A percentile compares a stretch with the other conserved stretches of the same genome.
These are phyloP conservation scores for Pseudopyricularia javanii DNA, from an alignment of 2,329 filamentous ascomycete species.

Conservation along the genomic window DNA sequence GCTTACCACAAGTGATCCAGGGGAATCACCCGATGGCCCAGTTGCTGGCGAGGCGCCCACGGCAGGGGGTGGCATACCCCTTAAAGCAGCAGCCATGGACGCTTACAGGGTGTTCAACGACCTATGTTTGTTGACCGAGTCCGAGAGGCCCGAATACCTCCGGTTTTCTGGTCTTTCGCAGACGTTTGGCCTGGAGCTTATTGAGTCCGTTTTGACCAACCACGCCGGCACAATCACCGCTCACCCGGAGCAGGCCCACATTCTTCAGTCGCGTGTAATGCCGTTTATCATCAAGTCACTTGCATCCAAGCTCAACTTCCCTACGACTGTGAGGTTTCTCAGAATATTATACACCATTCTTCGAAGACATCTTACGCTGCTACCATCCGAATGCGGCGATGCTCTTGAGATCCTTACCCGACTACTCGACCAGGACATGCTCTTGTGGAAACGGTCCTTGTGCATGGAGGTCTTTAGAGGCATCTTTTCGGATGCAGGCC, in stretches of 20 bases:
- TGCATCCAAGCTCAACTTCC: constrained; percentile 67
- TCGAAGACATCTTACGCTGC: constrained; percentile 60
- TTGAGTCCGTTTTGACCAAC: constrained; percentile 80
- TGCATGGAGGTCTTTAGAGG: constrained; percentile 86
- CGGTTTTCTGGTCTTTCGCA: constrained; percentile 66
- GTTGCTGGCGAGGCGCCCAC: constrained; percentile 55
- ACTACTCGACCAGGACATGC: constrained; percentile 74
- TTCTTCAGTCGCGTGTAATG: constrained; percentile 67
- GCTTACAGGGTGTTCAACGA: constrained; percentile 83
- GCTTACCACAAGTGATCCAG: constrained; percentile 13
- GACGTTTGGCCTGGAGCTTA: constrained; percentile 78
- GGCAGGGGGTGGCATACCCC: constrained; percentile 49
- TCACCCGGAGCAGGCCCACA: constrained; percentile 70
- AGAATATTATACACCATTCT: constrained; percentile 76
- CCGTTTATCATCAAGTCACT: constrained; percentile 70
- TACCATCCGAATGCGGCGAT: constrained; percentile 71
- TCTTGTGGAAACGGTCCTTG: constrained; percentile 74
- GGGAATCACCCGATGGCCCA: constrained; percentile 35
- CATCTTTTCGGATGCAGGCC: constrained; percentile 67
- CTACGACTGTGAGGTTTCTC: constrained; percentile 68
- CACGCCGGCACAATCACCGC: constrained; percentile 68
- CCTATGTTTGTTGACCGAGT: constrained; percentile 76
- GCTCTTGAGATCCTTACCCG: constrained; percentile 72
- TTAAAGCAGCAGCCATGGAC: constrained; percentile 70
- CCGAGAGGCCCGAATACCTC: constrained; percentile 71